A percentile compares a stretch with the other conserved stretches of the same genome.
Conservation (phyloP, 352 stramenopile genomes). For the Phytophthora crassamura region DNA sequence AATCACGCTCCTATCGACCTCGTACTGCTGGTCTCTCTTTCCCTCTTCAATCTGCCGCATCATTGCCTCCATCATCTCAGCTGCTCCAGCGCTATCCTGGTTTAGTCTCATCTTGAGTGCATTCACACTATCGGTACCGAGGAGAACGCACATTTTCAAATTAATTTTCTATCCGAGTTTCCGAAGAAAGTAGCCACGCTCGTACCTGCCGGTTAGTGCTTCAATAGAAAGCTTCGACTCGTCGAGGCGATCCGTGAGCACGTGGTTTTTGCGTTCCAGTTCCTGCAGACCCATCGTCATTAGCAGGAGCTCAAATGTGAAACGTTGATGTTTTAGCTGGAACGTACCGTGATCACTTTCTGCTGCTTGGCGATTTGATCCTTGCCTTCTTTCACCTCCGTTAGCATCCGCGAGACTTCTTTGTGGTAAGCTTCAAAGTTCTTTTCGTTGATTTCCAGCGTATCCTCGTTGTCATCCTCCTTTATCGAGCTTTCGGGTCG, state of each 20-base stretch:
- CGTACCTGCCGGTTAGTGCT: constrained; percentile 65
- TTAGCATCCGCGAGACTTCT: constrained; percentile 66
- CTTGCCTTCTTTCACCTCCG: constrained; percentile 70
- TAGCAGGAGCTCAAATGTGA: neutral
- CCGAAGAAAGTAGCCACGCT: neutral
- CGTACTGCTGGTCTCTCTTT: constrained; percentile 70
- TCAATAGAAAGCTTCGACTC: constrained; percentile 77
- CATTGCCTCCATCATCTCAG: constrained; percentile 72
- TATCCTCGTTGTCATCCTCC: constrained; percentile 26
- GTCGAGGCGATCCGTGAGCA: constrained; percentile 63
- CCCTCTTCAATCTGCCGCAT: constrained; percentile 70
- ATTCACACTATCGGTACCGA: constrained; percentile 52
- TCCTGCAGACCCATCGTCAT: constrained; percentile 40
- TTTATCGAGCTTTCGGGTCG: constrained; percentile 9
- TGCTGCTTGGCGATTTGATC: constrained; percentile 66
- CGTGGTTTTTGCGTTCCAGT: constrained; percentile 73
- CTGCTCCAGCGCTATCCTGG: constrained; percentile 70
- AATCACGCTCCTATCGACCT: constrained; percentile 56
- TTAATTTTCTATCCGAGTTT: no score
- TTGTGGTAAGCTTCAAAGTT: constrained; percentile 79
- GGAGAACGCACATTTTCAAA: neutral
- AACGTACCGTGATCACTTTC: constrained; percentile 67
- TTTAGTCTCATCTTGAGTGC: constrained; percentile 74
- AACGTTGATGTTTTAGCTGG: neutral
- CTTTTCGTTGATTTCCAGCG: constrained; percentile 59